Evolutionary conservation across 2,329 filamentous ascomycete genomes (phyloP), one percentile per base, ranked within the genome.

Genomic region (Aspergillus aculeatus): DNA sequence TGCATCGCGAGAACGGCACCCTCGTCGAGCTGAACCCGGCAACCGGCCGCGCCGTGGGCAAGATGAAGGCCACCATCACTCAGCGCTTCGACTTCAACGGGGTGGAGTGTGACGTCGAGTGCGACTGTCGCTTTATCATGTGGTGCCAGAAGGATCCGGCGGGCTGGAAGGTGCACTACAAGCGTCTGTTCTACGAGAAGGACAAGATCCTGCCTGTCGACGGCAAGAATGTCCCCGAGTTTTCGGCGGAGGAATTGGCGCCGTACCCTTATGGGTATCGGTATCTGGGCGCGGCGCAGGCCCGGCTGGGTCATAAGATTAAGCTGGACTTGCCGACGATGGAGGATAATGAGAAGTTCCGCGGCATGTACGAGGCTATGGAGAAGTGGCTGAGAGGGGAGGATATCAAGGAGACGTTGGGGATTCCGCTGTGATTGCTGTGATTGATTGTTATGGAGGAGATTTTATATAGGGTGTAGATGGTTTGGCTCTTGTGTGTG

Each of bases 111-210:
- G 53, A 55, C 26, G 53, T 55, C 9, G 53, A 55, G 48, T 55
- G 53, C 19, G 53, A 55, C 53, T 55, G 53, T 24, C 53, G 53
- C 14, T 55, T 55, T 11, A 55, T 55, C 44, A 55, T 55, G 53
- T 55, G 53, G 53, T 55, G 53, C 29, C 41, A 47, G n/a, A 55
- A 55, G 53, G 53, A 48, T 26, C 29, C 53, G 0, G 26, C 53
- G 3, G 53, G 53, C 3, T 55, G 53, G 53, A 55, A 55, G 44
- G 53, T 55, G 11, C 53, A 55, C 44, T 55, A 47, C 53, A 55
- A 55, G 53, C 53, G 53, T 5, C 29, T 55, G 41, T 55, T 55
- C 29, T 55, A 55, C 14, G 53, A 55, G 29, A 55, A 55, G 41
- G 53, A 55, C 21, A 55, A 55, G 53, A 55, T 48, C 53, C 23